These are phyloP conservation scores for Dactylorhiza incarnata DNA, from an alignment of 106 monocot species.

Conservation along the genomic window DNA sequence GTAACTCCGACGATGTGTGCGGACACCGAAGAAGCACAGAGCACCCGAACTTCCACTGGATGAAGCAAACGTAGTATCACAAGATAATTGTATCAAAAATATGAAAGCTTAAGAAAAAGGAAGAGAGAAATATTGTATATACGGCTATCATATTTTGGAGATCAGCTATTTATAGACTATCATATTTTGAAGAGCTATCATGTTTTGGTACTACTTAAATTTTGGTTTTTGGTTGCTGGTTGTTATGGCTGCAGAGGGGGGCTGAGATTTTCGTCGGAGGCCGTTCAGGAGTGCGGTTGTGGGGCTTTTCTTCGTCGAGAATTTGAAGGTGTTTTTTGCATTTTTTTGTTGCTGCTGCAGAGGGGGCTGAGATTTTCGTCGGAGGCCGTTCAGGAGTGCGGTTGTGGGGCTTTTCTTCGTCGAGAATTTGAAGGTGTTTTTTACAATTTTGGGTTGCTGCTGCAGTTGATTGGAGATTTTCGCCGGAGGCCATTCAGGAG, in stretches of 20 bases:
- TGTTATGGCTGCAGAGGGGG: not conserved
- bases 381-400: not conserved
- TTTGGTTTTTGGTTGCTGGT: not conserved
- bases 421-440: not conserved
- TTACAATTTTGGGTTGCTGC: not conserved
- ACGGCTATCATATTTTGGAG: too few species aligned
- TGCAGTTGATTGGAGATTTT: not conserved
- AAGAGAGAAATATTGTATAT: too few species aligned
- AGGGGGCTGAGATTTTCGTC: not conserved
- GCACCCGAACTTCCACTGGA: too few species aligned
- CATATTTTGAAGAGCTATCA: too few species aligned
- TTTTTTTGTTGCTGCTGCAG: too few species aligned
- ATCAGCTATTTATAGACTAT: too few species aligned
- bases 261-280: not conserved
- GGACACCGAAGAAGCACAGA: too few species aligned
- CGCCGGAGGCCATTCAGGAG: too few species aligned
- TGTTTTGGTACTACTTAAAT: not conserved
- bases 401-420: not conserved
- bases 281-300: not conserved
- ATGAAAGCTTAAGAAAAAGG: too few species aligned
- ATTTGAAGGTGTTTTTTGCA: not conserved
- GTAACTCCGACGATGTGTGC: too few species aligned
- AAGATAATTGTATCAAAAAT: too few species aligned
- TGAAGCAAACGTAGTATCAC: too few species aligned
- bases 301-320: not conserved